Evolutionary conservation across 306 rosid genomes (phyloP).

Genomic region (Arachis hypogaea): DNA sequence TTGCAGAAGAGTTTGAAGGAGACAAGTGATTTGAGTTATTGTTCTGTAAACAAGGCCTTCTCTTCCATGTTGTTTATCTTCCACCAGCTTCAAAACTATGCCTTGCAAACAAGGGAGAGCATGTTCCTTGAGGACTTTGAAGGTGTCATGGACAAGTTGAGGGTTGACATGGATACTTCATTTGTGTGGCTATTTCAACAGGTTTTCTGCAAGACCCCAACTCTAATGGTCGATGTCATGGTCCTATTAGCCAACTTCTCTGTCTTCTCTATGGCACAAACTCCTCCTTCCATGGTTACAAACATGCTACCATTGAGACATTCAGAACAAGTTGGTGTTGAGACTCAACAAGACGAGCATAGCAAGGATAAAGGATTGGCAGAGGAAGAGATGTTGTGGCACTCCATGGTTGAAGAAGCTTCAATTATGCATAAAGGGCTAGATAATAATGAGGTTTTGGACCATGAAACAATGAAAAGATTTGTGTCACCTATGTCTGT

Average conservation of each 20-base stretch:
- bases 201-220: constrained; percentile 69
- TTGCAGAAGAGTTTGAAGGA: constrained; percentile 41
- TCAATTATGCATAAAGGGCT: constrained; percentile 46
- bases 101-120: constrained; percentile 58
- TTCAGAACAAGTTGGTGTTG: constrained; percentile 31
- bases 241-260: constrained; percentile 67
- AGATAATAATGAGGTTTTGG: constrained; percentile 46
- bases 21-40: constrained; percentile 39
- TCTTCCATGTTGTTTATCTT: constrained; percentile 64
- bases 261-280: constrained; percentile 53
- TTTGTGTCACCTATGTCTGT: constrained; percentile 60
- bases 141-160: constrained; percentile 49
- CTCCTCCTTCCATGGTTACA: constrained; percentile 34
- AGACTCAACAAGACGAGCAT: constrained; percentile 25
- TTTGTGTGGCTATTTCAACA: constrained; percentile 80
- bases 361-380: constrained; percentile 35
- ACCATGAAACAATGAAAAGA: constrained; percentile 39
- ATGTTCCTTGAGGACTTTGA: constrained; percentile 58
- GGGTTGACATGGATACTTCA: constrained; percentile 67
- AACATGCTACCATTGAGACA: constrained; percentile 6
- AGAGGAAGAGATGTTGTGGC: constrained; percentile 61
- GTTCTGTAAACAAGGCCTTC: constrained; percentile 64
- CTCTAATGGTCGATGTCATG: constrained; percentile 70
- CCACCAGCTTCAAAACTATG: constrained; percentile 64
- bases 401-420: constrained; percentile 61